Evolutionary conservation across 139 green algal genomes (phyloP).

Genomic region (Coelastrella sp.): DNA sequence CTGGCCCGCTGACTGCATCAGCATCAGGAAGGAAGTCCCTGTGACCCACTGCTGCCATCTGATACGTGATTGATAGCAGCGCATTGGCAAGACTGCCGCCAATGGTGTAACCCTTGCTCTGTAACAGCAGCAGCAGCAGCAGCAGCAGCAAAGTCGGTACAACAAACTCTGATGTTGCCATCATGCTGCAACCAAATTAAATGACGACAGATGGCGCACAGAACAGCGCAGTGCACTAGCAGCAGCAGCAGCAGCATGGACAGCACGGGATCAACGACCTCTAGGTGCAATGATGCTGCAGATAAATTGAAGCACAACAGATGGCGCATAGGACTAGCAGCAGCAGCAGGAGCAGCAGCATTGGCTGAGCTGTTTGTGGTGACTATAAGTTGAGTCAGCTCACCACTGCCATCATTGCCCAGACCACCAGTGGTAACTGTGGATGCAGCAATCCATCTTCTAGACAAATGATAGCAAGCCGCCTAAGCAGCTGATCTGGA

Average conservation of each 20-base stretch:
- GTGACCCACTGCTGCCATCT: slow-evolving; percentile 56
- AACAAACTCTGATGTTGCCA: background rate
- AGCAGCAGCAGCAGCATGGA: background rate
- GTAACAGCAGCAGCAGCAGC: background rate
- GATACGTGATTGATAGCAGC: slow-evolving; percentile 54
- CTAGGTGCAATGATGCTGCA: too few species aligned
- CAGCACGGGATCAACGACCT: too few species aligned
- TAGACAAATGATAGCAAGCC: slow-evolving; percentile 66
- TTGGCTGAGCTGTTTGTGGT: too few species aligned
- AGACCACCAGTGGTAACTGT: slow-evolving; percentile 64
- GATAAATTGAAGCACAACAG: too few species aligned
- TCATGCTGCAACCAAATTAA: too few species aligned
- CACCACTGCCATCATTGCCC: slow-evolving; percentile 67
- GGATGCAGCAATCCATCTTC: slow-evolving; percentile 74
- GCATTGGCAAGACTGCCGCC: slow-evolving; percentile 35
- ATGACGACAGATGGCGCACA: too few species aligned
- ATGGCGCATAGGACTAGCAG: slow-evolving; percentile 45
- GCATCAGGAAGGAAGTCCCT: slow-evolving; percentile 53
- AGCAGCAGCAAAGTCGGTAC: background rate
- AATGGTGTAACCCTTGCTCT: slow-evolving; percentile 59
- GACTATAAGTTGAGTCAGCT: too few species aligned
- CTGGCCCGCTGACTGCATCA: background rate
- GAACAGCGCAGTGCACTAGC: background rate
- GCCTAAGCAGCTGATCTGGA: slow-evolving; percentile 56
- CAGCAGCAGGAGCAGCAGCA: slow-evolving; percentile 61